These are phyloP conservation scores for Aureobasidium sp. DNA, from an alignment of 2,329 filamentous ascomycete genomes.

Conservation along the genomic window DNA sequence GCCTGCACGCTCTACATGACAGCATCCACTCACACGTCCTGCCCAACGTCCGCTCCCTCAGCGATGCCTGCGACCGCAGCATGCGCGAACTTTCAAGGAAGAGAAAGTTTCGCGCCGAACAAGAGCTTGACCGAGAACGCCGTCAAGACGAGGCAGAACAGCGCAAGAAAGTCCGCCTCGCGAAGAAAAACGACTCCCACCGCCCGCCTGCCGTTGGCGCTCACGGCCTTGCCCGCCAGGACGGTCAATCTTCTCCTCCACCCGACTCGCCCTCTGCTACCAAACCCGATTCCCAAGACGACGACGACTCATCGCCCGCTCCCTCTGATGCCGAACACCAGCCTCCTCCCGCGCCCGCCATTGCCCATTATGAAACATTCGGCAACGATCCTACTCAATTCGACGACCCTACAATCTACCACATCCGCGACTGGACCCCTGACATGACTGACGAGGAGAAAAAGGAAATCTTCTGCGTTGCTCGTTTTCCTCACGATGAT, in stretches of 20 bases:
- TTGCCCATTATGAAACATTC: slow-evolving; percentile 72
- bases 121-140: slow-evolving; percentile 43
- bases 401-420: slow-evolving; percentile 84
- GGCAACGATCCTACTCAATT: slow-evolving; percentile 89
- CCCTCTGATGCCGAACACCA: slow-evolving; percentile 51
- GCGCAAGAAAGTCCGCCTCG: slow-evolving; percentile 59
- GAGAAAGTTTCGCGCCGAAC: slow-evolving; percentile 54
- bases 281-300: slow-evolving; percentile 42
- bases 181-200: slow-evolving; percentile 43
- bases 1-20: slow-evolving; percentile 57
- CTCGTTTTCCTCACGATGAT: slow-evolving; percentile 72
- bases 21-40: slow-evolving; percentile 53
- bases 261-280: slow-evolving; percentile 27
- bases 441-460: slow-evolving; percentile 80
- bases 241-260: slow-evolving; percentile 41
- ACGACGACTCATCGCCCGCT: slow-evolving; percentile 55
- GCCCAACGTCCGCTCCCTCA: slow-evolving; percentile 43
- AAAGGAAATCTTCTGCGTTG: slow-evolving; percentile 81
- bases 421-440: slow-evolving; percentile 68
- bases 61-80: slow-evolving; percentile 61
- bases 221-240: slow-evolving; percentile 56
- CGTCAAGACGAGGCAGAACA: slow-evolving; percentile 42
- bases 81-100: slow-evolving; percentile 63
- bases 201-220: slow-evolving; percentile 55
- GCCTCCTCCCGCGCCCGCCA: slow-evolving; percentile 51